These are phyloP conservation scores for Linaria vulgaris DNA, from an alignment of 257 asterid genomes.

Conservation along the genomic window DNA sequence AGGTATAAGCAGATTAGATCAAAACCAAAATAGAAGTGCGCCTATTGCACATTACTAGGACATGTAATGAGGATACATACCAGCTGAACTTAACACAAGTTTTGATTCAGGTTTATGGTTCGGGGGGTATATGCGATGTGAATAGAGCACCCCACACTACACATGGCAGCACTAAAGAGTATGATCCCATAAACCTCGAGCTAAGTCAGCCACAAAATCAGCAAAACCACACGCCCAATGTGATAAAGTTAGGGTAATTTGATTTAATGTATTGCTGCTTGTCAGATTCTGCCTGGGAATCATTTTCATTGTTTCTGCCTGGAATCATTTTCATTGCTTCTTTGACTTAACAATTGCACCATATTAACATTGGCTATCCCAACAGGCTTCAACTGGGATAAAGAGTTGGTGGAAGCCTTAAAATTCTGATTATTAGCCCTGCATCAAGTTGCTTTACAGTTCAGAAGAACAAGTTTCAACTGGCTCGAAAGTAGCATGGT, in stretches of 20 bases:
- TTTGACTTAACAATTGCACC: too few species aligned
- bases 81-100: neutral
- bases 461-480: too few species aligned
- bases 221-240: constrained; percentile 24
- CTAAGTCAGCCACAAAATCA: constrained; percentile 33
- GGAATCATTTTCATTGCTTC: too few species aligned
- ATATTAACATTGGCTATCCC: too few species aligned
- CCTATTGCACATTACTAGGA: neutral
- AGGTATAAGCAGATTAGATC: constrained; percentile 35
- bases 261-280: neutral
- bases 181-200: constrained; percentile 36
- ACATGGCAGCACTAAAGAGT: constrained; percentile 20
- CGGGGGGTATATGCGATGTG: constrained; percentile 30
- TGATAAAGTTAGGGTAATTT: constrained; percentile 39
- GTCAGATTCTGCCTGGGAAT: too few species aligned
- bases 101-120: constrained; percentile 42
- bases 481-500: too few species aligned
- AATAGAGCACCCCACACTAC: constrained; percentile 26
- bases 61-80: neutral
- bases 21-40: neutral
- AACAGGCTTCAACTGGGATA: too few species aligned
- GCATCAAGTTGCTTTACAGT: too few species aligned
- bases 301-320: neutral
- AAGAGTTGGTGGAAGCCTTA: too few species aligned
- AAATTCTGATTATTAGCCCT: too few species aligned